A percentile compares a stretch with the other conserved stretches of the same genome.
Evolutionary conservation across 768 basidiomycete species (phyloP).

Genomic region (Hypholoma sublateritium): DNA sequence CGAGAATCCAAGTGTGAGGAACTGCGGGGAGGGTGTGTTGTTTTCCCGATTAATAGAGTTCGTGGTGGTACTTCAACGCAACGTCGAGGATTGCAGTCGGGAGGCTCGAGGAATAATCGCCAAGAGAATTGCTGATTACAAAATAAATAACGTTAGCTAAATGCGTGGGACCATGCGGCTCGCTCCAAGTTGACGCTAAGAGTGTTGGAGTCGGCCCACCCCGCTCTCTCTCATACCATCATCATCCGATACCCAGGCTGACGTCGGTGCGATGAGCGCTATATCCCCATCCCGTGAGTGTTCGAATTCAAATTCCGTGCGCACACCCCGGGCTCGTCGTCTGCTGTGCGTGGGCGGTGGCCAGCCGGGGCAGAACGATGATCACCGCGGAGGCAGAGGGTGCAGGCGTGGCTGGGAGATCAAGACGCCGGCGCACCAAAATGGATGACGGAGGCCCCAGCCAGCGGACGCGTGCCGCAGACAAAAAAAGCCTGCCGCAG

Average conservation of each 20-base stretch:
- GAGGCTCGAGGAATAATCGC: too few relatives aligned
- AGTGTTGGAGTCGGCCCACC: background rate
- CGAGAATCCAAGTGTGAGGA: too few relatives aligned
- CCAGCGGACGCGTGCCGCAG: background rate
- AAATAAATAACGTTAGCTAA: too few relatives aligned
- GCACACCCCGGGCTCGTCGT: too few relatives aligned
- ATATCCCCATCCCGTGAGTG: background rate
- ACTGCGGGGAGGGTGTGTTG: too few relatives aligned
- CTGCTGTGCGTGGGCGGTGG: background rate
- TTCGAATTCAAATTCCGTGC: too few relatives aligned
- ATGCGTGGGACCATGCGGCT: too few relatives aligned
- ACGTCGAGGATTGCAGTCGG: too few relatives aligned
- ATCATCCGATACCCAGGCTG: background rate
- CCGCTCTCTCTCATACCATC: background rate
- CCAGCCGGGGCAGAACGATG: background rate
- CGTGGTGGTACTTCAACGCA: too few relatives aligned
- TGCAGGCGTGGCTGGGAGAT: slow-evolving; percentile 1
- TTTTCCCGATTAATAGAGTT: too few relatives aligned
- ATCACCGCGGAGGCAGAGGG: background rate
- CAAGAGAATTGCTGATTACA: too few relatives aligned
- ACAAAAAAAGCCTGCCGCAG: slow-evolving; percentile 2
- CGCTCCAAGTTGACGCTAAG: too few relatives aligned
- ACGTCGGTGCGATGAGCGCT: background rate
- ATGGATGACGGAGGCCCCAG: background rate
- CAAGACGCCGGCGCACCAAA: background rate